Evolutionary conservation across 2,329 filamentous ascomycete species (phyloP), one percentile per base, ranked within the genome.

Genomic region (Diaporthe batatas): DNA sequence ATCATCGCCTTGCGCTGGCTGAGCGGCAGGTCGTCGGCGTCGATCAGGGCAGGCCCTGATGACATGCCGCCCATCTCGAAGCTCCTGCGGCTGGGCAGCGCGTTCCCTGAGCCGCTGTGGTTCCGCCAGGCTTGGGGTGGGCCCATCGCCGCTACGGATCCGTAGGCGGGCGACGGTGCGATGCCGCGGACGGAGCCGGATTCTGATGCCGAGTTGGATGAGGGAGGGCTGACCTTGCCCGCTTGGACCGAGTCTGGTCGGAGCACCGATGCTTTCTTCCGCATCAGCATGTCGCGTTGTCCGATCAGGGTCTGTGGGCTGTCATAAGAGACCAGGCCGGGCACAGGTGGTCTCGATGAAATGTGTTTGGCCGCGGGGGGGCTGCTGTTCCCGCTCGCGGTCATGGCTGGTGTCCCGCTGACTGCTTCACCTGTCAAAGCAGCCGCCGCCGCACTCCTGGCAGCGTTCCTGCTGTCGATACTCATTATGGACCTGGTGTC

Each of bases 11-110:
- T 88, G 55, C 93, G 91, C 77, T 93, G 89, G 54, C 90, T 92
- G 23, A 96, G 86, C 0, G 93, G 91, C 76, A 96, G 86, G 71
- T 95, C 89, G 74, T 95, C 93, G 1, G 87, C 84, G 79, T 72
- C 71, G n/a, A 57, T 34, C n/a, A 44, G 29, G 2, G 39, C 32
- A 11, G 53, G 39, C 36, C 51, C 42, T n/a, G 53, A 44, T n/a
- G 53, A 44, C 11, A 51, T 39, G 39, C 18, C 39, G 25, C 44
- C 49, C 47, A 36, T 25, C 18, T 34, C n/a, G 42, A 55, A 62
- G 71, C n/a, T 49, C 64, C 70, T 47, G 51, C 68, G 53, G 49
- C 72, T 72, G 65, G 64, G 54, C 14, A 59, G 59, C 23, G 29
- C 54, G 68, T 54, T 47, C 32, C 65, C 34, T 39, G 55, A 71